Base-by-base conservation (phyloP, 345 rosid species). In the Euclidium syriacum region DNA sequence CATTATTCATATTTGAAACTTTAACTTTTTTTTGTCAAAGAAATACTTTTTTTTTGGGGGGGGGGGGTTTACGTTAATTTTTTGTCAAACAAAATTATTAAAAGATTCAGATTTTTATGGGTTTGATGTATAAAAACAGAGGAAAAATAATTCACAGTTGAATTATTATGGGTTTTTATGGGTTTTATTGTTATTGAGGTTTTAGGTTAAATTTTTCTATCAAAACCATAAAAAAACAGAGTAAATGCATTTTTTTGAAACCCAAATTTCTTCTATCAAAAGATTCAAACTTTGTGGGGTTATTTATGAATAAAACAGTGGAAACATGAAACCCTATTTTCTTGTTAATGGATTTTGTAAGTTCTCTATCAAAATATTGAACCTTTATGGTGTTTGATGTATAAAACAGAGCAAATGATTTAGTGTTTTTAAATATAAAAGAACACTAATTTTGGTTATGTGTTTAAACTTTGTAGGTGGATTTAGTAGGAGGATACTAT, bases 401-500 rank as follows among this genome's bases (percentile, higher is more conserved):
- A 43, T 20, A 20, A 51, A 27, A 51, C 5, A 18, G 5, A 52
- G 16, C 9, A 5, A 29, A 14, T 6, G 16, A 30, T 6, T 15
- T 32, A 18, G 3, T 19, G 0, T 25, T 35, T 26, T 33, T 32
- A 4, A 3, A 38, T n/a, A n/a, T n/a, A n/a, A n/a, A n/a, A n/a
- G n/a, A 60, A 33, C 9, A 27, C 26, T 27, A 25, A 24, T 4
- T 10, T 20, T 11, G 15, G 53, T 34, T 2, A 56, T 54, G 29
- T 29, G 54, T 24, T 36, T 7, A 15, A 15, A n/a, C 32, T 60
- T 32, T 16, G 34, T 73, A 88, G 85, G 87, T 88, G 62, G 83
- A 92, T 68, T 83, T 89, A 60, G 83, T 73, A 0, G 99, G 99
- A 14, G 99, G 99, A 29, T 92, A 90, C 75, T 87, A 90, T 19